Evolutionary conservation across 2,329 filamentous ascomycete genomes (phyloP), one percentile per base, ranked within the genome.

Genomic region (Basipetospora chlamydospora): DNA sequence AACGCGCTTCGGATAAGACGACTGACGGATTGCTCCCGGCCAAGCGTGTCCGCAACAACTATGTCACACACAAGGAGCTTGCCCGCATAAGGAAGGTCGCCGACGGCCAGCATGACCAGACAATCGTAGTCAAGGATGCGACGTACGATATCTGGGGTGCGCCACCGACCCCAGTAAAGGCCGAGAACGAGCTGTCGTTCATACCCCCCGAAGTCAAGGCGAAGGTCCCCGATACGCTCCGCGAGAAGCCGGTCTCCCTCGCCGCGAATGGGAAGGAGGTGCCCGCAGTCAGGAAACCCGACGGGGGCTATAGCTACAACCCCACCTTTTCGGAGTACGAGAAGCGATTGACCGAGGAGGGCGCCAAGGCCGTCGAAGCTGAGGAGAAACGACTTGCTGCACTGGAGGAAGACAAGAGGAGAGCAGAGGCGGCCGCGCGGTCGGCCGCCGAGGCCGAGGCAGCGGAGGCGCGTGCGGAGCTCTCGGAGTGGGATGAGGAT

Each of bases 251-350:
- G 3, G 67, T 93, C 37, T 85, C 87, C 3, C 69, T 96, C 21
- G 71, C 82, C n/a, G 81, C 80, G 29, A 84, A 69, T 50, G 87
- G 86, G 26, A 93, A 88, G 55, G 57, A 70, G 0, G 65, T 93
- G 7, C 81, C 84, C 1, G 77, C 86, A 3, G 80, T 98, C 1
- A 67, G 70, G 42, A 81, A 77, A 49, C 90, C 90, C 2, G 70
- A 76, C 6, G 84, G 79, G 12, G 86, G 84, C 41, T 84, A 79
- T 56, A 93, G 84, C 48, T 98, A 98, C 63, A 98, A 98, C 54
- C 90, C 90, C 0, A 64, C 73, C 5, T 92, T 92, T 47, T 70
- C 75, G 43, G 86, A 94, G 43, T 98, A 92, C 68, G 79, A 87
- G 47, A 67, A 73, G 7, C 72, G 88, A 12, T 62, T 94, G 30